Base-by-base conservation (phyloP, 345 rosid genomes). In the Gossypium sturtianum region DNA sequence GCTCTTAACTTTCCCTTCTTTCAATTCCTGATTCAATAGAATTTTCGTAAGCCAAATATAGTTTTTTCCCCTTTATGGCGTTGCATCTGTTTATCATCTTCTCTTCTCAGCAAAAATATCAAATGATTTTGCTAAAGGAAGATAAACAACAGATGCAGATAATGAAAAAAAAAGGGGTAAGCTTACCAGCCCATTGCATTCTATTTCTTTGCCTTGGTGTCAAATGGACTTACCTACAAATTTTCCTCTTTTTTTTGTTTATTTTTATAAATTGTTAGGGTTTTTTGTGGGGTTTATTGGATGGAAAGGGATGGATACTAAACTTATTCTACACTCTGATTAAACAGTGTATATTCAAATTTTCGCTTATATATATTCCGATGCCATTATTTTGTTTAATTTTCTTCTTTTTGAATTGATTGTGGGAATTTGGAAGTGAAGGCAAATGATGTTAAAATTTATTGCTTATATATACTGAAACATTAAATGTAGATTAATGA, bases 131-230 rank as follows among this genome's bases (percentile, higher is more conserved):
- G 82, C 79, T 77, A 0, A 71, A 78, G 89, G 89, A 80, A 86
- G 41, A 34, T 34, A 74, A 82, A 84, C 52, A 89, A 82, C 82
- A 61, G 87, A 78, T 75, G 93, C 91, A 62, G 48, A 87, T 67
- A 87, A 70, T 72, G 47, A 79, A 65, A 45, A 38, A 23, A 34
- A 34, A 34, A 34, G 41, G 41, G 90, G 89, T 83, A 71, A 78
- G 80, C 90, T 86, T 89, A 86, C 90, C 91, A 89, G 86, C 90
- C 81, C 89, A 81, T 82, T 58, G 88, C 87, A 72, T 64, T 54
- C 58, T 47, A 17, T 51, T 63, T 29, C 22, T 83, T 68, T 79
- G 90, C 87, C 27, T 64, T 87, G 86, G 86, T 4, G 87, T 87
- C 90, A 84, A 89, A 89, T 87, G 85, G 82, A 82, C 84, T 79